Conservation (phyloP, 202 grass and related monocot genomes). For the Panicum virgatum region DNA sequence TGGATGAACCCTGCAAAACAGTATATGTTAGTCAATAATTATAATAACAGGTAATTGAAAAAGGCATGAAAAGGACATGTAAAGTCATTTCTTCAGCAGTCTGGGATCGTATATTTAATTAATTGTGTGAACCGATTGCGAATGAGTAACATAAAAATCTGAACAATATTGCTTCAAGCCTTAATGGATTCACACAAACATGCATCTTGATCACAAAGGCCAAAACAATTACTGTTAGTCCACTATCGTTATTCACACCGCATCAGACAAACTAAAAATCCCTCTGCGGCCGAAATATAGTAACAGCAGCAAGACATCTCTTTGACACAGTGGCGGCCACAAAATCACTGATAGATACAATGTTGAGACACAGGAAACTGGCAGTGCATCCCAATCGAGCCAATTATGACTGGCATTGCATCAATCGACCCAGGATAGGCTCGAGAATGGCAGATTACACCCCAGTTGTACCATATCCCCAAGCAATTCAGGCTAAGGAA, state of each 20-base stretch:
- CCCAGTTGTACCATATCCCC: not conserved
- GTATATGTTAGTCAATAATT: not conserved
- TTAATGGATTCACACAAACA: not conserved
- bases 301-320: not conserved
- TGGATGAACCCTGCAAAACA: slow-evolving; percentile 53
- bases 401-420: slow-evolving; percentile 6
- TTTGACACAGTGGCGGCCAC: not conserved
- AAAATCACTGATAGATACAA: not conserved
- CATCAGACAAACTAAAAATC: not conserved
- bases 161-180: not conserved
- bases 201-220: too few species aligned
- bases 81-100: not conserved
- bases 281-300: not conserved
- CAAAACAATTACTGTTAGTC: not conserved
- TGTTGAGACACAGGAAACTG: not conserved
- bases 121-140: not conserved
- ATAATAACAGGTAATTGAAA: not conserved
- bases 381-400: not conserved
- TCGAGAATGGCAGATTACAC: not conserved
- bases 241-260: not conserved
- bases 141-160: not conserved
- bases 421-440: not conserved
- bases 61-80: not conserved
- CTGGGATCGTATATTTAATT: not conserved
- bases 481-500: not conserved